Evolutionary conservation across 1,139 yeast genomes (phyloP).

Genomic region (Saccharomyces pastorianus): DNA sequence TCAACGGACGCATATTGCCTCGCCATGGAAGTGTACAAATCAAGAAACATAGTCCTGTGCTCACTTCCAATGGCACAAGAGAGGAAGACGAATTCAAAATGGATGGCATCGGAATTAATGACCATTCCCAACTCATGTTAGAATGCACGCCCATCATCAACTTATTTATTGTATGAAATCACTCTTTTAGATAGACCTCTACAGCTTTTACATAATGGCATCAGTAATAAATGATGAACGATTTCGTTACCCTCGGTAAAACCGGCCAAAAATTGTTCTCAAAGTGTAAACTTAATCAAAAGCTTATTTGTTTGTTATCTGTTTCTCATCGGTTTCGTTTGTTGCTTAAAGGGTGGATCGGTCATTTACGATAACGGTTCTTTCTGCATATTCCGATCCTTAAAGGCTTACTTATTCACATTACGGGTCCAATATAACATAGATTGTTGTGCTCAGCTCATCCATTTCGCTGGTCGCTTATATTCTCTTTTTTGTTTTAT

Average conservation of each 20-base stretch:
- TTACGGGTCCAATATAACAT: neutral
- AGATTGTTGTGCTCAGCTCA: neutral
- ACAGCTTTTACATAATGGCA: neutral
- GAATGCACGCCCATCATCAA: conserved; percentile 24
- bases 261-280: neutral
- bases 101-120: conserved; percentile 16
- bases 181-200: neutral
- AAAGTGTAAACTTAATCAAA: neutral
- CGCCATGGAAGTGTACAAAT: conserved; percentile 9
- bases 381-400: neutral
- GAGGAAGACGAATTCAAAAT: neutral
- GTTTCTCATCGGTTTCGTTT: neutral
- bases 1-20: conserved; percentile 19
- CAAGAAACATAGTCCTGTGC: conserved; percentile 9
- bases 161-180: conserved; percentile 4
- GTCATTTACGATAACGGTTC: neutral
- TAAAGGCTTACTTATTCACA: neutral
- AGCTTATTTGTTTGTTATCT: neutral
- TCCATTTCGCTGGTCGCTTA: neutral
- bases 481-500: neutral
- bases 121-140: conserved; percentile 18
- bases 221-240: neutral
- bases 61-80: neutral
- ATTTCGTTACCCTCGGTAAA: conserved; percentile 1
- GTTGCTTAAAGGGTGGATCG: neutral